Base-by-base conservation (phyloP, 2,329 filamentous ascomycete species). In the Cordyceps fumosorosea region DNA sequence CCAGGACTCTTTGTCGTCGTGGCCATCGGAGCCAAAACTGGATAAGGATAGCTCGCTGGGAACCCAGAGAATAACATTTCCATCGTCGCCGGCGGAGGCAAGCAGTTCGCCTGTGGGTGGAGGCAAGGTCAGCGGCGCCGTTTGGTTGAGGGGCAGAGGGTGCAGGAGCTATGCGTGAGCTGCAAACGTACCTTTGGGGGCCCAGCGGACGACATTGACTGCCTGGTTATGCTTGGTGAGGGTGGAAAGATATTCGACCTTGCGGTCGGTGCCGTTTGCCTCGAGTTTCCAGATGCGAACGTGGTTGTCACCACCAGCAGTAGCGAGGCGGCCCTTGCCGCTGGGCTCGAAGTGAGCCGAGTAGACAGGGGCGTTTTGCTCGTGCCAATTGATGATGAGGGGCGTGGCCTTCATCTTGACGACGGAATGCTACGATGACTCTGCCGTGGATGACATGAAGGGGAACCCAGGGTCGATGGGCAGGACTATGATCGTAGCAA, bases 371-470 rank as follows among this genome's bases (percentile, higher is more conserved):
- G 91, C 87, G 78, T 96, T 96, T 73, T 96, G 91, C 76, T 97
- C 91, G 78, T 99, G 96, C 95, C 95, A 99, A 81, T 96, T 91
- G 78, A 99, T 93, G 73, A 98, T 93, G 69, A 99, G 84, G 69
- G 95, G 93, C 72, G 91, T 89, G 73, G 92, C 93, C 84, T 96
- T 98, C 95, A 99, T 99, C 74, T 76, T 81, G 76, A 72, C 71
- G 69, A 68, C 63, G 62, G 55, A 32, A 22, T 56, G 52, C 51
- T 55, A 56, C 32, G 45, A 37, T 24, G n/a, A 52, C 44, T 50
- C 44, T 51, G 45, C 50, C 22, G 32, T 44, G 29, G 58, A 26
- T 48, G 52, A 56, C 59, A 62, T 62, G 59, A 56, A 61, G 44
- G 47, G 42, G 52, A 51, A 18, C 29, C 32, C 24, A 45, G 32